A percentile compares a stretch with the other conserved stretches of the same genome.
phyloP scores from a whole-genome alignment of 805 yeast genomes.

The Lipomyces starkeyi region DNA sequence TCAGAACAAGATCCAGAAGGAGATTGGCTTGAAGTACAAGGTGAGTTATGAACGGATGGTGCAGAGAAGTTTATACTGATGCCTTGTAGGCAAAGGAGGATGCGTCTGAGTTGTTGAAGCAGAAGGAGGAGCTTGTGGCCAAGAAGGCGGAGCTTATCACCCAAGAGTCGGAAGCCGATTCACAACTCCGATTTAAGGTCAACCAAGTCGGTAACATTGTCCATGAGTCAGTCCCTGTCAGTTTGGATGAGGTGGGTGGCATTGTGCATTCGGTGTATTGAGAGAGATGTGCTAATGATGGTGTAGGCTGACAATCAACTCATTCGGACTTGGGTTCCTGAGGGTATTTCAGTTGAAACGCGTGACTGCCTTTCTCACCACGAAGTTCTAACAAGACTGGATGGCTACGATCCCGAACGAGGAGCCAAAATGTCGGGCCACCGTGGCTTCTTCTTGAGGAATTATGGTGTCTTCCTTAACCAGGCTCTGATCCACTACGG shows the following conservation, averaged over 20 bases:
- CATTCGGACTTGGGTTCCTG: conserved; percentile 87
- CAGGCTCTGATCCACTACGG: conserved; percentile 98
- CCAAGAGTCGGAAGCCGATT: conserved; percentile 81
- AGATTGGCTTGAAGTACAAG: conserved; percentile 88
- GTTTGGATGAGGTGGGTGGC: conserved; percentile 68
- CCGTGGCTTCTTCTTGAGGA: conserved; percentile 96
- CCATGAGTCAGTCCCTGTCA: conserved; percentile 86
- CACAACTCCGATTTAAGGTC: conserved; percentile 75
- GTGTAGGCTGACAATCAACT: conserved; percentile 75
- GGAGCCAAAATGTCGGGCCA: conserved; percentile 98
- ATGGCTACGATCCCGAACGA: conserved; percentile 98
- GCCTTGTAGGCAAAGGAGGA: conserved; percentile 77
- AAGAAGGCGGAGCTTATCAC: conserved; percentile 70
- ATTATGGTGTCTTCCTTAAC: conserved; percentile 94
- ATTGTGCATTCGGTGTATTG: too few species aligned
- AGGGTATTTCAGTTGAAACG: conserved; percentile 70
- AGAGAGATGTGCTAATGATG: not conserved
- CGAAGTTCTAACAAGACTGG: conserved; percentile 89
- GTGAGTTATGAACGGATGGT: conserved; percentile 18
- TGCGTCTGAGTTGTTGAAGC: conserved; percentile 77
- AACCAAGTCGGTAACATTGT: conserved; percentile 92
- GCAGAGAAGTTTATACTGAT: conserved; percentile 2
- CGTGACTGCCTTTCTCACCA: conserved; percentile 91
- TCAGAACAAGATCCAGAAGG: conserved; percentile 88
- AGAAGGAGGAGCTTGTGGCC: conserved; percentile 75